Evolutionary conservation across 2,329 filamentous ascomycete genomes (phyloP), one percentile per base, ranked within the genome.

Genomic region (Nothomitra cinnamomea): DNA sequence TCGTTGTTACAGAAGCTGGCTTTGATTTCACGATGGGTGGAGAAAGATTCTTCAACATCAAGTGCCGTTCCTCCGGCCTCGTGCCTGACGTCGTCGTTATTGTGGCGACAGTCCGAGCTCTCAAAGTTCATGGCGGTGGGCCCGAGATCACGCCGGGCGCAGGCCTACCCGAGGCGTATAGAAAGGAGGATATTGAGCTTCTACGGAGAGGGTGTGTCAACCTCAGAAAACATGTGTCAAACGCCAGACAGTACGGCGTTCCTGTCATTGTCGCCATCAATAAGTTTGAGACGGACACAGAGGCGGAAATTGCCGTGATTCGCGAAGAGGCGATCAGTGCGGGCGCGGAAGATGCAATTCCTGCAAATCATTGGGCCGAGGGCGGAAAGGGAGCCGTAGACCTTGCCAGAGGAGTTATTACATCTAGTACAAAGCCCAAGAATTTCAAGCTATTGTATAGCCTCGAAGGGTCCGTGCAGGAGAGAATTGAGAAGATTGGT

Each of bases 1-100:
- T 92, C 62, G 90, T 95, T 21, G 82, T 98, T 38, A 98, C 92
- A 1, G 92, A 98, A 69, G 90, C 92, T 53, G 92, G 92, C 8
- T 98, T 98, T 68, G 92, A 98, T 70, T 98, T 98, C 72, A 96
- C 92, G 62, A 98, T 98, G 92, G 92, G 92, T 59, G 92, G 92
- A 58, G 92, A 98, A 76, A 85, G 92, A 52, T 98, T 98, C 77
- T 96, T 98, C 80, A 96, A 98, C 74, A 96, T 98, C 76, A 98
- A 98, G 77, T 96, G 92, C 72, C 85, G 92, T 56, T 85, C 88
- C 8, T 95, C 90, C 4, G 90, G 90, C 22, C 82, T 98, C 47
- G 80, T 87, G 1, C 92, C 92, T 1, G 92, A 98, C 63, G 87
- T 88, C 1, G 89, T 95, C 5, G 87, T 98, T 45, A 82, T 98